Evolutionary conservation across 768 basidiomycete species (phyloP).

Genomic region (Boletus pseudopeckii): DNA sequence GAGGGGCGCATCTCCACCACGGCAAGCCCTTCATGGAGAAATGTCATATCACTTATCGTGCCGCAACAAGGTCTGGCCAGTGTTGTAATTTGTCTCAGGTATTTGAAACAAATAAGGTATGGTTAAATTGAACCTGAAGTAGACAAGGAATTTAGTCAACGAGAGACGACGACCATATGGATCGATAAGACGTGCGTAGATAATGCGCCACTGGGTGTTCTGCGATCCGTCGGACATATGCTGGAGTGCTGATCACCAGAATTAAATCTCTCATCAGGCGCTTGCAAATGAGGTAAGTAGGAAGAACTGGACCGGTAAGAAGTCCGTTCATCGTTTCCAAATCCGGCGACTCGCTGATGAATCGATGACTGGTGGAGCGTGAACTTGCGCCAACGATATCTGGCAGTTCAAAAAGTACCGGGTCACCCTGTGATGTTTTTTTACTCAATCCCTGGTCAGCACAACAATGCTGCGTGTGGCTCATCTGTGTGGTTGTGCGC

Average conservation of each 20-base stretch:
- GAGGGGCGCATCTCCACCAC: not conserved
- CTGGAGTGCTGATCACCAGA: conserved; percentile 7
- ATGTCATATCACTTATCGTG: not conserved
- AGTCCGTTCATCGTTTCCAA: not conserved
- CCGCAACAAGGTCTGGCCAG: not conserved
- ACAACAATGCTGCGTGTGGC: not conserved
- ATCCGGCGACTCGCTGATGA: not conserved
- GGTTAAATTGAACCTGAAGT: conserved; percentile 2
- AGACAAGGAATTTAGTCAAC: not conserved
- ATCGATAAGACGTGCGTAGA: conserved; percentile 9
- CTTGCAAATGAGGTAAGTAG: conserved; percentile 7
- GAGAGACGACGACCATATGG: not conserved
- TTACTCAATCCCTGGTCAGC: conserved; percentile 4
- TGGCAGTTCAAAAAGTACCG: not conserved
- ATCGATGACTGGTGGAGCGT: not conserved
- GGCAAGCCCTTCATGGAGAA: conserved; percentile 4
- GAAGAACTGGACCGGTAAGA: not conserved
- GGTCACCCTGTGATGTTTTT: not conserved
- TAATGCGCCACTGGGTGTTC: conserved; percentile 4
- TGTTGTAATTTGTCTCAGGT: conserved; percentile 1
- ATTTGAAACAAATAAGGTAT: conserved; percentile 6
- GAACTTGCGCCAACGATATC: not conserved
- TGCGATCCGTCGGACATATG: not conserved
- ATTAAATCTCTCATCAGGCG: not conserved
- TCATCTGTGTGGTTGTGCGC: not conserved